These are phyloP conservation scores for Dioszegia hungarica DNA, from an alignment of 768 basidiomycete genomes.

Conservation along the genomic window DNA sequence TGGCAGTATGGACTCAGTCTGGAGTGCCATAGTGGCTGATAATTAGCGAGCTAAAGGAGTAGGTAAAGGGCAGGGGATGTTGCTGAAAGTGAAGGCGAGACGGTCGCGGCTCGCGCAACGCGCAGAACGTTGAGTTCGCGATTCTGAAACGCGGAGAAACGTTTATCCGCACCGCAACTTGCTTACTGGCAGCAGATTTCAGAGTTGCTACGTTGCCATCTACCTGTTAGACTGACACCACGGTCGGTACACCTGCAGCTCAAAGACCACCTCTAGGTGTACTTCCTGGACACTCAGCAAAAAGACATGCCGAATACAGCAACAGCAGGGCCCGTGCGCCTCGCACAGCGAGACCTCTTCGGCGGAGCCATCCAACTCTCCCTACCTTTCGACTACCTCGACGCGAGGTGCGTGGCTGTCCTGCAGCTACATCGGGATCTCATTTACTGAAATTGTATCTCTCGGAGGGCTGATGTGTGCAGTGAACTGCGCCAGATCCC, in stretches of 20 bases:
- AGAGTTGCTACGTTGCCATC: too few relatives aligned
- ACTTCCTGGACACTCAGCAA: neutral
- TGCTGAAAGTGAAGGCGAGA: too few relatives aligned
- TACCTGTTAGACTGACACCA: too few relatives aligned
- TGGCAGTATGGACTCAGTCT: constrained; percentile 13
- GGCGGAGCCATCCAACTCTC: constrained; percentile 74
- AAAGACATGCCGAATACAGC: neutral
- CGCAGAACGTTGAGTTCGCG: neutral
- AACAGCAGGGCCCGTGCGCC: neutral
- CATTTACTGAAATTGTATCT: too few relatives aligned
- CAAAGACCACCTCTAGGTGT: too few relatives aligned
- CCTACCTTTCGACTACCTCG: constrained; percentile 61
- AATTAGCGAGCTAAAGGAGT: neutral
- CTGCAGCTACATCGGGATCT: neutral
- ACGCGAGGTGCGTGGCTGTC: constrained; percentile 68
- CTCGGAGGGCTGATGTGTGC: too few relatives aligned
- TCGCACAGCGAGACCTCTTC: constrained; percentile 57
- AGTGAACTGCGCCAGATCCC: constrained; percentile 78
- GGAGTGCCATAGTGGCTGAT: neutral
- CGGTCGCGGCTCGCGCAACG: too few relatives aligned
- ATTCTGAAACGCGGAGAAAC: neutral
- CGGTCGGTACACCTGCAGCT: too few relatives aligned
- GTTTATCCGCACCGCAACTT: too few relatives aligned
- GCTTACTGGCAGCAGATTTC: too few relatives aligned
- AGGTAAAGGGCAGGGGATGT: neutral